Evolutionary conservation across 2,329 filamentous ascomycete species (phyloP), one percentile per base, ranked within the genome.

Genomic region (Canariomyces notabilis): DNA sequence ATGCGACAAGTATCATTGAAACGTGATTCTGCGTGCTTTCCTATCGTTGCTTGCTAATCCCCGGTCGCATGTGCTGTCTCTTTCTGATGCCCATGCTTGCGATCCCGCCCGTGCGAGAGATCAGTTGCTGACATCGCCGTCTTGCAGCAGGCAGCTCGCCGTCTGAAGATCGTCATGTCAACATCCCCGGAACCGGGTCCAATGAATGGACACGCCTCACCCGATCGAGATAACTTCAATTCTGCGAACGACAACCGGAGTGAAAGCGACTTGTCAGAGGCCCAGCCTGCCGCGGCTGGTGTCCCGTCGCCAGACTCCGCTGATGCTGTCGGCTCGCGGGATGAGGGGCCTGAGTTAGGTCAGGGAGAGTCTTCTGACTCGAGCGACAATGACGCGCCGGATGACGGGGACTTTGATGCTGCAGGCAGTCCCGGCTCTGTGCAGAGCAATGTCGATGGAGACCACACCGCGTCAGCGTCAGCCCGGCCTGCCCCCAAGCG

Each of bases 231-330:
- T 49, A 63, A 61, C 44, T 64, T 66, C 45, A 60, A 63, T 49
- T 59, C 66, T 40, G 64, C 68, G 53, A 65, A 67, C 51, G 67
- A 65, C 48, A 60, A 76, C 51, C 76, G 76, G 55, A 85, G 77
- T 67, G 87, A 89, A 59, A 88, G 82, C 74, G 87, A 89, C 58
- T 75, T 85, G 50, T 89, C 87, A 59, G 85, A 94, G 60, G 73
- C 79, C 57, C 77, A 79, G 61, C 69, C 72, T 59, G 70, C 74
- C 59, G 70, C 69, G 54, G 63, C 68, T 60, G 66, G 68, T 61
- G 51, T 66, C 44, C 62, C 67, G 34, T 71, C 74, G 38, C 66
- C 70, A 46, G 66, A 67, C 50, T 64, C 63, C 48, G 68, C 74
- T 60, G 72, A 74, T 56, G 61, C 60, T 26, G 63, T 63, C 44